Conservation (phyloP, 495 filamentous ascomycete species). For the Penicillium longicatenatum region DNA sequence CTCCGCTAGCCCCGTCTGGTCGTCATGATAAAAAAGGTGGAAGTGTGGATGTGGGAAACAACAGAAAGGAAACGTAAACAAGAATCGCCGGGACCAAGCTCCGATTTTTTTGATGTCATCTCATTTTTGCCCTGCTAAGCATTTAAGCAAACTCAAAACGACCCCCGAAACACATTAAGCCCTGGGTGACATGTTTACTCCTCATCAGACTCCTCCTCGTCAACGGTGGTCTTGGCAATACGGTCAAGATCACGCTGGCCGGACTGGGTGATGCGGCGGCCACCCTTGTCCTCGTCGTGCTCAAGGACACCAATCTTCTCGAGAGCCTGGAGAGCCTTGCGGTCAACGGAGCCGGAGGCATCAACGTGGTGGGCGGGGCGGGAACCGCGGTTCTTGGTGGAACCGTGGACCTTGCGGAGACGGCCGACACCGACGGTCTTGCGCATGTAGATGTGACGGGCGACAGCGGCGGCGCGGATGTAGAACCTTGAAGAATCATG, state of each 20-base stretch:
- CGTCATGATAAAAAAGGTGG: slow-evolving; percentile 30
- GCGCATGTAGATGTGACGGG: slow-evolving; percentile 97
- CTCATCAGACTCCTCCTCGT: slow-evolving; percentile 54
- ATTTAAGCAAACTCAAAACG: slow-evolving; percentile 27
- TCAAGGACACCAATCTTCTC: slow-evolving; percentile 99
- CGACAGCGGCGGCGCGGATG: slow-evolving; percentile 92
- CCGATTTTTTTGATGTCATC: slow-evolving; percentile 36
- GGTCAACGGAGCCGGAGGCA: slow-evolving; percentile 90
- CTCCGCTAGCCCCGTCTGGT: slow-evolving; percentile 36
- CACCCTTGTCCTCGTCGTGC: slow-evolving; percentile 95
- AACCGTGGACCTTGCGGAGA: slow-evolving; percentile 89
- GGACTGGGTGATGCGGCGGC: slow-evolving; percentile 91
- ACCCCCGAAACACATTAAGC: slow-evolving; percentile 40
- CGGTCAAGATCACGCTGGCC: slow-evolving; percentile 99
- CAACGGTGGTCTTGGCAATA: slow-evolving; percentile 59
- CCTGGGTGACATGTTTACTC: slow-evolving; percentile 50
- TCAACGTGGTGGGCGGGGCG: slow-evolving; percentile 94
- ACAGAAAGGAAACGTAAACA: slow-evolving; percentile 26
- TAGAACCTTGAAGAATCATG: slow-evolving; percentile 68
- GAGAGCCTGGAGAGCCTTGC: slow-evolving; percentile 91
- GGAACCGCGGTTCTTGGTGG: slow-evolving; percentile 92
- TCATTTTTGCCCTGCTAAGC: slow-evolving; percentile 23
- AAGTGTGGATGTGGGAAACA: slow-evolving; percentile 6
- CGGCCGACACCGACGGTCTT: slow-evolving; percentile 98
- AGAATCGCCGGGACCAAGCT: slow-evolving; percentile 34